These are phyloP conservation scores for Saitoella complicata DNA, from an alignment of 805 yeast species.

Conservation along the genomic window DNA sequence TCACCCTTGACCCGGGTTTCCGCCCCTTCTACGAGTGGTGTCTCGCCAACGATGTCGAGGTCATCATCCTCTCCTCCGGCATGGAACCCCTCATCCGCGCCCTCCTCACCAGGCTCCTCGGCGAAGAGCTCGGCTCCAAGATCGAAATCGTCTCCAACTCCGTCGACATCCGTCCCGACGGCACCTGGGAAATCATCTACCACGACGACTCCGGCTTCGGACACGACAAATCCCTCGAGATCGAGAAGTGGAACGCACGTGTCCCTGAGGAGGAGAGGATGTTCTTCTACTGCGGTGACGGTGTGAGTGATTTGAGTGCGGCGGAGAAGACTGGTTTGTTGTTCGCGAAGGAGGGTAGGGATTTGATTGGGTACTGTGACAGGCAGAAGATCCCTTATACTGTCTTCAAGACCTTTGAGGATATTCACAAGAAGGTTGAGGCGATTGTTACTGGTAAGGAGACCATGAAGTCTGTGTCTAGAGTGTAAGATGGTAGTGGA, in stretches of 20 bases:
- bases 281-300: constrained; percentile 92
- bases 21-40: constrained; percentile 70
- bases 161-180: constrained; percentile 38
- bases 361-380: constrained; percentile 69
- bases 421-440: constrained; percentile 49
- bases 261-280: constrained; percentile 33
- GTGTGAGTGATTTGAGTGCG: constrained; percentile 87
- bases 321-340: constrained; percentile 87
- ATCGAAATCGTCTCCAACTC: constrained; percentile 74
- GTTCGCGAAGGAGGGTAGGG: constrained; percentile 87
- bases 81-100: constrained; percentile 85
- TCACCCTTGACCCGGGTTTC: constrained; percentile 83
- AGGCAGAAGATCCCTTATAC: constrained; percentile 68
- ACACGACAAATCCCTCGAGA: constrained; percentile 82
- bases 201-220: constrained; percentile 81
- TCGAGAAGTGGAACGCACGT: constrained; percentile 29
- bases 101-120: constrained; percentile 55
- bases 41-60: constrained; percentile 51
- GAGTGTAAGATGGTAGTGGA: too few relatives aligned
- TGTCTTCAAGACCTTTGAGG: constrained; percentile 62
- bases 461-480: constrained; percentile 11
- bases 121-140: constrained; percentile 52
- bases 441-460: constrained; percentile 32
- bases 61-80: constrained; percentile 79
- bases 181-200: constrained; percentile 70